These are phyloP conservation scores for Hepatocystis sp. DNA, from an alignment of 169 alveolate species.

Conservation along the genomic window DNA sequence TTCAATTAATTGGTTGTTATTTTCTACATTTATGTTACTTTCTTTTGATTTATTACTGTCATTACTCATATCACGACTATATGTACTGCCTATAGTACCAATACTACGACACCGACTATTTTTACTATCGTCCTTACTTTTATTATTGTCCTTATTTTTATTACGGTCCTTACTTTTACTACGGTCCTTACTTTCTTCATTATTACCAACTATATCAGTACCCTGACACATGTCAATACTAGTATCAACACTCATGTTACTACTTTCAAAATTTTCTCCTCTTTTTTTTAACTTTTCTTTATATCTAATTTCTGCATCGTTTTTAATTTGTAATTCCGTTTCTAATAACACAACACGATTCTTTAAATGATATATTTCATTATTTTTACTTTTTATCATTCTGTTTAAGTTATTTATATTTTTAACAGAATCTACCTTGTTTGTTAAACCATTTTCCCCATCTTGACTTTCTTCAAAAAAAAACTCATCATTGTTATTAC, in stretches of 20 bases:
- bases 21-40: not conserved
- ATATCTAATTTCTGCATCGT: slow-evolving; percentile 26
- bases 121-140: no score
- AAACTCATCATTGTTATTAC: not conserved
- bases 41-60: not conserved
- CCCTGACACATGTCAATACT: no score
- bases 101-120: no score
- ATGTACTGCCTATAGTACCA: no score
- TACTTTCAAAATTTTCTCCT: not conserved
- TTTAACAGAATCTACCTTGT: slow-evolving; percentile 6
- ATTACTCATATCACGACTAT: not conserved
- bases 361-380: slow-evolving; percentile 55
- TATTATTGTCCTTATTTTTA: no score
- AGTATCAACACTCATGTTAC: no score
- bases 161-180: no score
- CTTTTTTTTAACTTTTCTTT: slow-evolving; percentile 7
- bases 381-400: slow-evolving; percentile 16
- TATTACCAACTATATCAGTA: no score
- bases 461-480: not conserved
- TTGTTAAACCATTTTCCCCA: slow-evolving; percentile 22
- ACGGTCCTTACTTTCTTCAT: no score
- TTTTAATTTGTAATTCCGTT: slow-evolving; percentile 55
- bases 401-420: slow-evolving; percentile 16
- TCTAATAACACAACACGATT: slow-evolving; percentile 44
- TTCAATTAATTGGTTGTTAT: not conserved